Evolutionary conservation across 257 asterid genomes (phyloP).

Genomic region (Mentha longifolia): DNA sequence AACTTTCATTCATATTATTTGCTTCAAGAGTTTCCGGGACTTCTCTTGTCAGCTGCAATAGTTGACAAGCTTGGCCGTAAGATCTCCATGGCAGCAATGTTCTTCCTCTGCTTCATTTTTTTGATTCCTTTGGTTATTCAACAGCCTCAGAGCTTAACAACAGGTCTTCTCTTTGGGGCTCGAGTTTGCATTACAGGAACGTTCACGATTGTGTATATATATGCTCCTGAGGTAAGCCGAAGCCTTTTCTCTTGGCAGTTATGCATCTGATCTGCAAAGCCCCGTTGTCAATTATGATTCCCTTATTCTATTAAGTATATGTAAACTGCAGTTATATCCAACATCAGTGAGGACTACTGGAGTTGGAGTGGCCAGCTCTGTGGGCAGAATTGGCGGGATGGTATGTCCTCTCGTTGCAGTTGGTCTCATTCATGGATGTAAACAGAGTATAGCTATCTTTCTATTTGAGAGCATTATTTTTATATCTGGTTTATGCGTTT

Average conservation of each 20-base stretch:
- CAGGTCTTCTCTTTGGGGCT: constrained; percentile 65
- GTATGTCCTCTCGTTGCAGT: constrained; percentile 70
- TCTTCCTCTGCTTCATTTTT: constrained; percentile 57
- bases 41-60: constrained; percentile 58
- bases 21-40: constrained; percentile 72
- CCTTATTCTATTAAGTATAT: neutral
- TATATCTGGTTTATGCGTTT: constrained; percentile 52
- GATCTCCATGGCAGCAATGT: constrained; percentile 64
- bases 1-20: constrained; percentile 34
- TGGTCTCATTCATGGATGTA: constrained; percentile 64
- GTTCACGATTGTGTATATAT: constrained; percentile 67
- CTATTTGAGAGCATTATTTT: constrained; percentile 53
- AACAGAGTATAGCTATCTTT: constrained; percentile 56
- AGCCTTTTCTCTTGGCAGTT: neutral
- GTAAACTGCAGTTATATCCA: too few relatives aligned
- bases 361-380: constrained; percentile 66
- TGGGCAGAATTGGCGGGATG: constrained; percentile 70
- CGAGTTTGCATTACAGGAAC: constrained; percentile 70
- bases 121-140: constrained; percentile 61
- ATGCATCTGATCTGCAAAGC: neutral
- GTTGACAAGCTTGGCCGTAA: constrained; percentile 81
- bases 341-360: constrained; percentile 67
- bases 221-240: constrained; percentile 73
- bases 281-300: too few relatives aligned
- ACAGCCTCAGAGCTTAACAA: constrained; percentile 57